A percentile compares a stretch with the other conserved stretches of the same genome.
phyloP scores from a whole-genome alignment of 2,329 filamentous ascomycete genomes.

The Colletotrichum echinochloae region DNA sequence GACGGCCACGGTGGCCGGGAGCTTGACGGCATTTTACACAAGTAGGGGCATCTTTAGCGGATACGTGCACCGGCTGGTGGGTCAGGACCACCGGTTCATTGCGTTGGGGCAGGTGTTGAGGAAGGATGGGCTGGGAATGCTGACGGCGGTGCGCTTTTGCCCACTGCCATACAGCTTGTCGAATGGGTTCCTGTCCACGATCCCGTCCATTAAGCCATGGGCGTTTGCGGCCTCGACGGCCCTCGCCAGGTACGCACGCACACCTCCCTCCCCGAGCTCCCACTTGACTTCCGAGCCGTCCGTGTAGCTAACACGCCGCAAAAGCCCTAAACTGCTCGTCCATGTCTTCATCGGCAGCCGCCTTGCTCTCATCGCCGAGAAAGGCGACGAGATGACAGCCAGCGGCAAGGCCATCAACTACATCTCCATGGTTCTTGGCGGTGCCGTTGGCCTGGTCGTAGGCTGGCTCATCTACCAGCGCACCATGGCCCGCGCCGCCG shows the following conservation, averaged over 20 bases:
- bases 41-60: conserved; percentile 81
- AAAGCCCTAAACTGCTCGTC: conserved; percentile 85
- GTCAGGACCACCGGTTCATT: conserved; percentile 86
- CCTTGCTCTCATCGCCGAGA: conserved; percentile 84
- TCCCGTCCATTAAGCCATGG: conserved; percentile 84
- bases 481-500: conserved; percentile 72
- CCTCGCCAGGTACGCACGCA: conserved; percentile 68
- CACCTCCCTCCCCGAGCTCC: background rate
- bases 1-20: conserved; percentile 81
- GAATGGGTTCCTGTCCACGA: conserved; percentile 94
- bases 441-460: conserved; percentile 77
- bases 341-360: conserved; percentile 92
- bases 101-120: conserved; percentile 90
- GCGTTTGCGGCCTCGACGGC: conserved; percentile 87
- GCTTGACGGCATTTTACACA: conserved; percentile 81
- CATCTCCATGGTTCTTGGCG: conserved; percentile 79
- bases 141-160: conserved; percentile 92
- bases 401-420: conserved; percentile 87
- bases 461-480: conserved; percentile 87
- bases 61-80: conserved; percentile 85
- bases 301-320: conserved; percentile 26
- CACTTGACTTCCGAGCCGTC: background rate
- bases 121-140: conserved; percentile 87
- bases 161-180: conserved; percentile 92
- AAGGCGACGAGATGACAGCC: conserved; percentile 83